A percentile compares a stretch with the other conserved stretches of the same genome.
phyloP scores from a whole-genome alignment of 805 yeast species.

The Candida taoyuanica region DNA sequence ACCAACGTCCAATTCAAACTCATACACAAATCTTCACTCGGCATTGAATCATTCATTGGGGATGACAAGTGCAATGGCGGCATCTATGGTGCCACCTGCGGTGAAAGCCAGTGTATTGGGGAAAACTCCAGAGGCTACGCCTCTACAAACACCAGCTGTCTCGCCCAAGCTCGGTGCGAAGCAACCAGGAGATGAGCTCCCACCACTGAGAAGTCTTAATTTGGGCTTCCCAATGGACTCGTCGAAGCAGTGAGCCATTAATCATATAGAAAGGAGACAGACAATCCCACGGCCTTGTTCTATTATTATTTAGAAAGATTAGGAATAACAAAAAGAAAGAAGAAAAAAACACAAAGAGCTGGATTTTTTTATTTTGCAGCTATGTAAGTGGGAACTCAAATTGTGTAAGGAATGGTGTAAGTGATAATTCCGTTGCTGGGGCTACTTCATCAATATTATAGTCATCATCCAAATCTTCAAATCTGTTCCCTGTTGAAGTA shows the following conservation, averaged over 20 bases:
- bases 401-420: constrained; percentile 3
- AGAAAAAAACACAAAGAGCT: neutral
- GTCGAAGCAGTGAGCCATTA: neutral
- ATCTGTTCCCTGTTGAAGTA: neutral
- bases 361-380: neutral
- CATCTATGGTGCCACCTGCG: constrained; percentile 1
- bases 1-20: constrained; percentile 19
- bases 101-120: constrained; percentile 18
- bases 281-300: no score
- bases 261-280: no score
- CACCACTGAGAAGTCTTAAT: constrained; percentile 26
- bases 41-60: constrained; percentile 22
- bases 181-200: constrained; percentile 21
- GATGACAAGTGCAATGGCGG: constrained; percentile 10
- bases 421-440: neutral
- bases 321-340: constrained; percentile 7
- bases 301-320: no score
- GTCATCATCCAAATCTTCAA: constrained; percentile 5
- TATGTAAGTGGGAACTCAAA: constrained; percentile 5
- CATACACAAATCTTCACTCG: constrained; percentile 23
- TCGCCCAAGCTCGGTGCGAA: constrained; percentile 23
- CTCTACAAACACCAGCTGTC: constrained; percentile 25
- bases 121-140: constrained; percentile 28
- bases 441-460: neutral
- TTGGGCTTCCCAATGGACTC: constrained; percentile 24